Percentiles rank a stretch among this genome's conserved stretches.
Conservation (phyloP, 176 grass and related monocot genomes). For the sorghum (Sorghum bicolor) region Sorghum_bicolor_NCBIv3 NC_012872.2:68265001-68265500, state of each 20-base stretch:
- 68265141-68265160: constrained; percentile 82
- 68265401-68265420: neutral
- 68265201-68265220: constrained; percentile 57
- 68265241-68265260: neutral
- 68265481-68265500: neutral
- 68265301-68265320: neutral
- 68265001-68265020: neutral
- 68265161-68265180: constrained; percentile 76
- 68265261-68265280: neutral
- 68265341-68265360: neutral
- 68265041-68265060: constrained; percentile 75
- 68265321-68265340: neutral
- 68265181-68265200: constrained; percentile 74
- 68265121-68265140: constrained; percentile 83
- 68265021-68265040: constrained; percentile 1
- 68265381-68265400: neutral
- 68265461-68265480: neutral
- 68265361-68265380: neutral
- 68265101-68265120: constrained; percentile 75
- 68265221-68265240: constrained; percentile 43
- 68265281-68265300: neutral
- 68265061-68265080: constrained; percentile 75
- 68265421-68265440: neutral
- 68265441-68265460: neutral
- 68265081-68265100: constrained; percentile 92